Conservation (phyloP, 2,329 filamentous ascomycete species). For the Paecilomyces dactylethromorphus region DNA sequence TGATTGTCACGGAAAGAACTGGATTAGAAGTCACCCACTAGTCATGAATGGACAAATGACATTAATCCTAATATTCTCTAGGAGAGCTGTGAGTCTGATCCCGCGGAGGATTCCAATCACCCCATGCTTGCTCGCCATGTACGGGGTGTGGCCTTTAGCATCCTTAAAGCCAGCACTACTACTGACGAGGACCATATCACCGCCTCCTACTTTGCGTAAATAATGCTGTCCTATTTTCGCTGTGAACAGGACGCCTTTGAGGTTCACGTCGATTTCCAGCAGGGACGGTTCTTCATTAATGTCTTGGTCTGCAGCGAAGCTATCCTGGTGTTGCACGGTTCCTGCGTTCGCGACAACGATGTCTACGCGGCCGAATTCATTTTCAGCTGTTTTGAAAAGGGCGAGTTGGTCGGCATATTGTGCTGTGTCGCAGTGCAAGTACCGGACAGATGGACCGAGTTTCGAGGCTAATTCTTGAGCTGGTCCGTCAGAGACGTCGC, state of each 20-base stretch:
- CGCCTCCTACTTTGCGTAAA: conserved; percentile 9
- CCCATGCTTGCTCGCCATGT: conserved; percentile 19
- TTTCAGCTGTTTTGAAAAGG: conserved; percentile 13
- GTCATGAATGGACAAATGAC: conserved; percentile 12
- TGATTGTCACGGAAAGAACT: not conserved
- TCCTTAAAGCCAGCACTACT: conserved; percentile 17
- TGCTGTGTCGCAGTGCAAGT: conserved; percentile 5
- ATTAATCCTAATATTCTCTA: conserved; percentile 8
- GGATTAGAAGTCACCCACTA: conserved; percentile 1
- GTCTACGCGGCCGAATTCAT: conserved; percentile 14
- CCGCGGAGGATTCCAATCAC: conserved; percentile 17
- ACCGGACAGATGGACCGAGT: conserved; percentile 1
- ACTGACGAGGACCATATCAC: conserved; percentile 13
- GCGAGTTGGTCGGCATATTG: conserved; percentile 6
- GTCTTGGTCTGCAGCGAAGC: conserved; percentile 11
- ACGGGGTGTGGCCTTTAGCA: conserved; percentile 10
- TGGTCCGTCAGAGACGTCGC: conserved; percentile 4
- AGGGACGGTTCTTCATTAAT: conserved; percentile 12
- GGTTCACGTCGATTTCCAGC: conserved; percentile 14
- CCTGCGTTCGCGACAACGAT: conserved; percentile 19
- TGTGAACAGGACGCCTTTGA: conserved; percentile 12
- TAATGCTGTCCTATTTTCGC: conserved; percentile 16
- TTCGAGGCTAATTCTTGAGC: conserved; percentile 1
- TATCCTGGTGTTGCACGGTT: conserved; percentile 10
- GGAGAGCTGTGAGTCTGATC: conserved; percentile 10